phyloP scores from a whole-genome alignment of 2,329 filamentous ascomycete species.

The Penicillium sp. region DNA sequence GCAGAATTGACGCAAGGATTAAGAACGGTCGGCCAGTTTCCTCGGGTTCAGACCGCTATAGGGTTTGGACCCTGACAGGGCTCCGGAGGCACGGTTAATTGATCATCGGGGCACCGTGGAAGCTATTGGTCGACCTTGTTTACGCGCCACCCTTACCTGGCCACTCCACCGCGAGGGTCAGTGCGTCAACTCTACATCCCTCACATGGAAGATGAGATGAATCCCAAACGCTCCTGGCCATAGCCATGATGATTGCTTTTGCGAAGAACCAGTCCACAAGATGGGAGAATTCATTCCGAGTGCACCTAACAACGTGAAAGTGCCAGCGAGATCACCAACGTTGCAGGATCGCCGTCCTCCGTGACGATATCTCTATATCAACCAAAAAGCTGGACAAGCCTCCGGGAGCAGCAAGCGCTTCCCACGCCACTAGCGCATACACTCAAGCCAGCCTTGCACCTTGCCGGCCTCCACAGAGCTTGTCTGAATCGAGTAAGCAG shows the following conservation, averaged over 20 bases:
- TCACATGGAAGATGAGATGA: slow-evolving; percentile 8
- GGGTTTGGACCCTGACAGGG: neutral
- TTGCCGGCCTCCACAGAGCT: slow-evolving; percentile 3
- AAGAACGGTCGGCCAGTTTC: neutral
- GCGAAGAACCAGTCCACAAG: neutral
- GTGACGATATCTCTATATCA: neutral
- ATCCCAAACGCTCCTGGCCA: neutral
- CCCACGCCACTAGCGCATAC: neutral
- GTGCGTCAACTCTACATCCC: slow-evolving; percentile 8
- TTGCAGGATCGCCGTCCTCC: neutral
- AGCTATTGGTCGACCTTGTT: neutral
- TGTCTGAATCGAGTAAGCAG: slow-evolving; percentile 5
- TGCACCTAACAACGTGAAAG: neutral
- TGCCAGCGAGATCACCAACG: neutral
- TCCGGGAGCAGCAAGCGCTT: neutral
- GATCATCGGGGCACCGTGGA: slow-evolving; percentile 3
- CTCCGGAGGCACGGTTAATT: neutral
- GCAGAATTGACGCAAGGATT: neutral
- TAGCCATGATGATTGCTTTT: neutral
- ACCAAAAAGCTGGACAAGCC: neutral
- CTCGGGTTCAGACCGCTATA: neutral
- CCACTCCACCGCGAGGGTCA: slow-evolving; percentile 1
- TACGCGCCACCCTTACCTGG: slow-evolving; percentile 8
- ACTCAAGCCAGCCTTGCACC: neutral
- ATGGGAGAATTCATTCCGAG: neutral